phyloP scores from a whole-genome alignment of 306 rosid genomes.

The Sesbania bispinosa region DNA sequence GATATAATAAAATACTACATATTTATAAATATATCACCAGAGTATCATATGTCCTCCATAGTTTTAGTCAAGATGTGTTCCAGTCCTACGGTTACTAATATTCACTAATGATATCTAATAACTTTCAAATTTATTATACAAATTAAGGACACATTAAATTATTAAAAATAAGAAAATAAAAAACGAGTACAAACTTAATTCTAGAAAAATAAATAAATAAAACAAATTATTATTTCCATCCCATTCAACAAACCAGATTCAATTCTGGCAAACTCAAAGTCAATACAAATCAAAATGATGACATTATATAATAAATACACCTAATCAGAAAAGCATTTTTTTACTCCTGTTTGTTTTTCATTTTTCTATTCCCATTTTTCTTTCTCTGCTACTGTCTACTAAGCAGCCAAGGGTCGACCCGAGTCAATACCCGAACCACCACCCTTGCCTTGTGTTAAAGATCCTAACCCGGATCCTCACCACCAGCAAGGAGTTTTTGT shows the following conservation, averaged over 20 bases:
- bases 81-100: too few species aligned
- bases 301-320: background rate
- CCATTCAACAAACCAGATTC: background rate
- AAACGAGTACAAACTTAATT: too few species aligned
- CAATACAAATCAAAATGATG: background rate
- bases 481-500: conserved; percentile 55
- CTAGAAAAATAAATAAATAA: background rate
- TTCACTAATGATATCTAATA: too few species aligned
- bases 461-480: conserved; percentile 29
- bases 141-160: too few species aligned
- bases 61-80: too few species aligned
- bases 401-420: conserved; percentile 48
- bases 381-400: background rate
- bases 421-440: conserved; percentile 99
- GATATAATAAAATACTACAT: too few species aligned
- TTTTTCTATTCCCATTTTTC: background rate
- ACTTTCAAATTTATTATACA: too few species aligned
- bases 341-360: background rate
- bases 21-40: too few species aligned
- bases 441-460: conserved; percentile 51
- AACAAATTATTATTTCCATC: background rate
- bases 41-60: too few species aligned
- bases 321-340: background rate
- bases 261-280: background rate
- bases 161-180: too few species aligned